phyloP scores from a whole-genome alignment of 371 early-diverging fungal species.

The Mucor piriformis region DNA sequence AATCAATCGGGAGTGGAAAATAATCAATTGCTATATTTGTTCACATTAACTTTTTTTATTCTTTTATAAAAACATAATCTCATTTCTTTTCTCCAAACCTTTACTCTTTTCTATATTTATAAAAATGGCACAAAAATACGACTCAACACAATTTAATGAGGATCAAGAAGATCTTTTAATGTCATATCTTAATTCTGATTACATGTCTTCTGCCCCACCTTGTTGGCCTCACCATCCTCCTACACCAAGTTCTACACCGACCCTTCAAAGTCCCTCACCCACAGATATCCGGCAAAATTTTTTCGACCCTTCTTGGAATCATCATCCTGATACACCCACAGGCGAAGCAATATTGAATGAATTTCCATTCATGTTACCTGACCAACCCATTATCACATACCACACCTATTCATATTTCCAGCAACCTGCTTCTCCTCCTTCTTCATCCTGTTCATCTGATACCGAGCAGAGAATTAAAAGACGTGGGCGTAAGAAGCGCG shows the following conservation, averaged over 20 bases:
- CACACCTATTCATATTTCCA: not conserved
- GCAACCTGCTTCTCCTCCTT: conserved; percentile 11
- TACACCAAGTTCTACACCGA: not conserved
- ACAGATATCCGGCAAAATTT: not conserved
- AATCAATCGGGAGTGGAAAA: not conserved
- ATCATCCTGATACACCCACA: not conserved
- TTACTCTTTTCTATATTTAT: conserved; percentile 1
- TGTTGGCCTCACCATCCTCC: conserved; percentile 1
- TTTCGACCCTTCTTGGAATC: not conserved
- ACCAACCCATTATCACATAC: not conserved
- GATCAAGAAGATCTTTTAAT: conserved; percentile 40
- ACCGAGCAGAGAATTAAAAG: conserved; percentile 27
- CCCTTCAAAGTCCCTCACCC: conserved; percentile 1
- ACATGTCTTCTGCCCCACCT: conserved; percentile 11
- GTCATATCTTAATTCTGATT: conserved; percentile 44
- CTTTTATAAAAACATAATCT: not conserved
- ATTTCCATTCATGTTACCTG: not conserved
- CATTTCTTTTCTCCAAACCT: not conserved
- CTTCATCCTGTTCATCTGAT: conserved; percentile 17
- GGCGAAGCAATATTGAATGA: not conserved
- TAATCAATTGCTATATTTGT: conserved; percentile 26
- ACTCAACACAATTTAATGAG: conserved; percentile 24
- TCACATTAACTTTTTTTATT: conserved; percentile 24
- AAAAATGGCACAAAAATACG: not conserved
- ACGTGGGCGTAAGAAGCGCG: conserved; percentile 34